Conservation (phyloP, 148 eudicot species). For the Fagopyrum tataricum region DNA sequence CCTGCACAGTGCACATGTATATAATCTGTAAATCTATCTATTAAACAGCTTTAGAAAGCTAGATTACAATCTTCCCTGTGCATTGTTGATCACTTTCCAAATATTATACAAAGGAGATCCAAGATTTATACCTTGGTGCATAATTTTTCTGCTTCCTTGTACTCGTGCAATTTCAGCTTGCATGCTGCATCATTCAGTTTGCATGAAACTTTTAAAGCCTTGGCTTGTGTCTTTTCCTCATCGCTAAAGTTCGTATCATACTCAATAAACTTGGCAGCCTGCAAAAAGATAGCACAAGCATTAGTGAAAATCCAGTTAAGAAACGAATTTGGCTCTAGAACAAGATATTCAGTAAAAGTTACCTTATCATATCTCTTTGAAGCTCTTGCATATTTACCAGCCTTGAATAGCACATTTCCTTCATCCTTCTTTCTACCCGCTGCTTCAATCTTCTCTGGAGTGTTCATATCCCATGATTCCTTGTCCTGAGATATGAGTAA, state of each 20-base stretch:
- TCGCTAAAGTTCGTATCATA: constrained; percentile 63
- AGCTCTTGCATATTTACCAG: constrained; percentile 71
- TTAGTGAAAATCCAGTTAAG: not conserved
- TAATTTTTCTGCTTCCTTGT: constrained; percentile 73
- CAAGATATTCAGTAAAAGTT: not conserved
- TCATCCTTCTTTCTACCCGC: constrained; percentile 94
- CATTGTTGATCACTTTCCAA: not conserved
- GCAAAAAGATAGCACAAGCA: constrained; percentile 10
- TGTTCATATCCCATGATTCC: constrained; percentile 97
- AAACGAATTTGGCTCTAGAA: not conserved
- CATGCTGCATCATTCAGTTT: constrained; percentile 87
- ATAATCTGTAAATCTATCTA: not conserved
- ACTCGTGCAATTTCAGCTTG: constrained; percentile 67
- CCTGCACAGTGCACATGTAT: constrained; percentile 30
- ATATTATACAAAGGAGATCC: not conserved
- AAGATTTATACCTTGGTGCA: constrained; percentile 54
- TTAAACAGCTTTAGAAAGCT: not conserved
- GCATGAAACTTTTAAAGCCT: constrained; percentile 54
- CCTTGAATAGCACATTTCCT: constrained; percentile 81
- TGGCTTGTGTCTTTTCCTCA: constrained; percentile 69
- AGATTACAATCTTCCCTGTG: not conserved
- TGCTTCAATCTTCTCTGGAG: constrained; percentile 80
- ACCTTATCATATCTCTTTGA: constrained; percentile 98
- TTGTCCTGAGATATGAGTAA: constrained; percentile 49
- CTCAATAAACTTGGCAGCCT: constrained; percentile 77